A percentile compares a stretch with the other conserved stretches of the same genome.
These are phyloP conservation scores for Leishmania tarentolae DNA, from an alignment of 208 protist species.

Conservation along the genomic window DNA sequence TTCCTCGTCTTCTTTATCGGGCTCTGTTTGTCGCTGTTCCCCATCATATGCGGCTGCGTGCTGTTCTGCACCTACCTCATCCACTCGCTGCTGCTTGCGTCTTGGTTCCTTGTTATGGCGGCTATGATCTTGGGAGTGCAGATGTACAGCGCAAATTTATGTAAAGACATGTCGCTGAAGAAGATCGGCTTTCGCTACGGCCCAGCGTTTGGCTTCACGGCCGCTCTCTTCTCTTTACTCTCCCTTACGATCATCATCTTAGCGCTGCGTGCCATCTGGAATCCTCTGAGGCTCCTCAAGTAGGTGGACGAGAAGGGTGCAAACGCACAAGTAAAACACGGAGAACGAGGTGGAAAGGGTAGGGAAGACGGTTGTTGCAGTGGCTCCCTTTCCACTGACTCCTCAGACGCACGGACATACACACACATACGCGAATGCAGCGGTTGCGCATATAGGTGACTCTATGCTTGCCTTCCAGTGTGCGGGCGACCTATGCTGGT, in stretches of 20 bases:
- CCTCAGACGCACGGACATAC: neutral
- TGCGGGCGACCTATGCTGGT: neutral
- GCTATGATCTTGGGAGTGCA: conserved; percentile 25
- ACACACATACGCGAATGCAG: neutral
- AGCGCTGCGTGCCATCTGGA: conserved; percentile 19
- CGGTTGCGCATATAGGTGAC: neutral
- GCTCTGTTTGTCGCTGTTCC: conserved; percentile 21
- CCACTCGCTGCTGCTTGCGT: conserved; percentile 21
- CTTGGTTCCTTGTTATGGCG: conserved; percentile 33
- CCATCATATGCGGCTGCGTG: conserved; percentile 36
- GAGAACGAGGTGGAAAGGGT: neutral
- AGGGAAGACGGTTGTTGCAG: neutral
- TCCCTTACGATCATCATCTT: conserved; percentile 27
- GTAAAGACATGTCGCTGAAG: conserved; percentile 27
- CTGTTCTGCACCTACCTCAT: conserved; percentile 36
- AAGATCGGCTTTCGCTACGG: conserved; percentile 47
- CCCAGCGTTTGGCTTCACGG: conserved; percentile 34
- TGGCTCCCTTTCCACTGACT: neutral
- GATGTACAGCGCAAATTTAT: conserved; percentile 25
- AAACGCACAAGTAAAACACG: neutral
- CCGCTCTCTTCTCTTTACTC: conserved; percentile 41
- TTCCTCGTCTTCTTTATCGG: conserved; percentile 15
- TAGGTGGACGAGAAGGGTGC: neutral
- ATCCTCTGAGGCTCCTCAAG: conserved; percentile 19
- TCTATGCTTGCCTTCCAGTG: neutral